Conservation (phyloP, 139 green algal genomes). For the Coccomyxa sp. region DNA sequence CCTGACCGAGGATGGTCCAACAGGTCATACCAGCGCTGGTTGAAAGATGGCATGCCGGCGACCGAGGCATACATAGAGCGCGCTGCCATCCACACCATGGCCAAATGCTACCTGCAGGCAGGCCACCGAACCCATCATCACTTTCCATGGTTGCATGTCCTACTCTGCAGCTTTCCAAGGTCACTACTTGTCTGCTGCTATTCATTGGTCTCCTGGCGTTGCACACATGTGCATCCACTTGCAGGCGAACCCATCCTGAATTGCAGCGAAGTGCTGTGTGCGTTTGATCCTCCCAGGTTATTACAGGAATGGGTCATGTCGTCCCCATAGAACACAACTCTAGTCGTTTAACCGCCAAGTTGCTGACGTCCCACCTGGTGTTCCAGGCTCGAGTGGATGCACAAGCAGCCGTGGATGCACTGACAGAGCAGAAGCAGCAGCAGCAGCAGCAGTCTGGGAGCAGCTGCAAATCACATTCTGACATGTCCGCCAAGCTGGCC, state of each 20-base stretch:
- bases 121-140: not conserved
- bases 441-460: not conserved
- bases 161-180: not conserved
- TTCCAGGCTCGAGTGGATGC: slow-evolving; percentile 20
- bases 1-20: not conserved
- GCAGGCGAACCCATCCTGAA: no score
- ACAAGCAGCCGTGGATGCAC: slow-evolving; percentile 3
- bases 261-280: no score
- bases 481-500: no score
- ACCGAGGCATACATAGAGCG: slow-evolving; percentile 27
- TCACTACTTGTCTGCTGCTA: not conserved
- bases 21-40: slow-evolving; percentile 27
- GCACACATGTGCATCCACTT: no score
- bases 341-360: no score
- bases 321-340: no score
- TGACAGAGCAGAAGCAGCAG: not conserved
- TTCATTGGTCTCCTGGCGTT: no score
- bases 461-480: not conserved
- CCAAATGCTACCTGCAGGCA: slow-evolving; percentile 38
- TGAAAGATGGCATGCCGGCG: slow-evolving; percentile 12
- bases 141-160: not conserved
- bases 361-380: no score
- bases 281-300: no score
- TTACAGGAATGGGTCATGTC: no score
- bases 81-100: slow-evolving; percentile 7